Conservation (phyloP, 140 eudicot species). For the Ambrosia hybrid region DNA sequence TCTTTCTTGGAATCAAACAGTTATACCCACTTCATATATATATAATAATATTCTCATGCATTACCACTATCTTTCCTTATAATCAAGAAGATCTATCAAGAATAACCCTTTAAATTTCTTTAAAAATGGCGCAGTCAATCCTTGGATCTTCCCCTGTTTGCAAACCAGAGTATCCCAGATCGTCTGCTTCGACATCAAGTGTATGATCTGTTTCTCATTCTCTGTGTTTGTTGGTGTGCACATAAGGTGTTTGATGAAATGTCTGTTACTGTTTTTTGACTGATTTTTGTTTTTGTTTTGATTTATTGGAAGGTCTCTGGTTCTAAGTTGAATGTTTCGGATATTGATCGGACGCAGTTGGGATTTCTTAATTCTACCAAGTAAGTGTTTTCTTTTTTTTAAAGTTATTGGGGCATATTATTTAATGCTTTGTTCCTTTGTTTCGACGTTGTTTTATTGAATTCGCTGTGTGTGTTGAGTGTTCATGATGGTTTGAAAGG, state of each 20-base stretch:
- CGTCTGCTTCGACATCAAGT: slow-evolving; percentile 39
- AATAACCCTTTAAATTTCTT: slow-evolving; percentile 20
- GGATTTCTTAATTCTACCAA: slow-evolving; percentile 45
- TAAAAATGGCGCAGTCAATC: slow-evolving; percentile 56
- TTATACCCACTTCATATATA: slow-evolving; percentile 21
- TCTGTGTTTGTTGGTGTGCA: slow-evolving; percentile 2
- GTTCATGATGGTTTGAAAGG: neutral
- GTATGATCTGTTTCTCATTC: slow-evolving; percentile 31
- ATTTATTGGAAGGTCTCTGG: slow-evolving; percentile 52
- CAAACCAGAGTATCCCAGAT: slow-evolving; percentile 34
- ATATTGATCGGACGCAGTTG: slow-evolving; percentile 49
- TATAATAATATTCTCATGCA: slow-evolving; percentile 12
- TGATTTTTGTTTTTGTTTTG: slow-evolving; percentile 24
- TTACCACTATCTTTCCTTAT: neutral
- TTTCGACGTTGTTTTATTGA: neutral
- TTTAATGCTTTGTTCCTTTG: neutral
- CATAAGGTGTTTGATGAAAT: slow-evolving; percentile 24
- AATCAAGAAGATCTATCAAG: neutral
- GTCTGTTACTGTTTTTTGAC: slow-evolving; percentile 1
- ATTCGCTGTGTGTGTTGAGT: neutral
- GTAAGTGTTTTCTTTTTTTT: slow-evolving; percentile 54
- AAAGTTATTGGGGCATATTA: slow-evolving; percentile 4
- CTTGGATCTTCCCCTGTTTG: slow-evolving; percentile 43
- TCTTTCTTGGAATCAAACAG: slow-evolving; percentile 67
- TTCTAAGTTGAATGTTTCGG: slow-evolving; percentile 52